Conservation (phyloP, 257 asterid species). For the Solanum pinnatisectum region DNA sequence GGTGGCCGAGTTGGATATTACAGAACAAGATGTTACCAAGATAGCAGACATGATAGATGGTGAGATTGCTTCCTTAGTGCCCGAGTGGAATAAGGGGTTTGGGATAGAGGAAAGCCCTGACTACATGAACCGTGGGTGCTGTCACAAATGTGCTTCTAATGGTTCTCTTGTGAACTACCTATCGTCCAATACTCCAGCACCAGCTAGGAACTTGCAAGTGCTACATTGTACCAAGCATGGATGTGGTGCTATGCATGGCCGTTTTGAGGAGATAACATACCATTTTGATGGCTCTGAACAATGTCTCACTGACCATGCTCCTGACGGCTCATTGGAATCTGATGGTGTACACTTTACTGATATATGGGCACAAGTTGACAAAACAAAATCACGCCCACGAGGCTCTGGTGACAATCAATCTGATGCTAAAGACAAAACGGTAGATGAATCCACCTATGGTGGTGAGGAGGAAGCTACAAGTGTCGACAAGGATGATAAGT, state of each 20-base stretch:
- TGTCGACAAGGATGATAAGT: background rate
- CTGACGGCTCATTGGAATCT: conserved; percentile 21
- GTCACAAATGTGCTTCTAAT: conserved; percentile 37
- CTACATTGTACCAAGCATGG: conserved; percentile 39
- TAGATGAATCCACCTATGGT: conserved; percentile 5
- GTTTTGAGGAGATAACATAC: conserved; percentile 81
- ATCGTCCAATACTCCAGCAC: conserved; percentile 17
- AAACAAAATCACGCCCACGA: conserved; percentile 11
- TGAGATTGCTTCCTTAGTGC: conserved; percentile 60
- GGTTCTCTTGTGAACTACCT: conserved; percentile 17
- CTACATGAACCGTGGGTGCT: conserved; percentile 9
- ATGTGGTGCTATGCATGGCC: conserved; percentile 58
- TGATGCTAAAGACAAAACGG: background rate
- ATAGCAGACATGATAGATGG: conserved; percentile 80
- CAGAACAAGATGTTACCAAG: conserved; percentile 66
- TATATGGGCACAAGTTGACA: conserved; percentile 30
- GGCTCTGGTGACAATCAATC: background rate
- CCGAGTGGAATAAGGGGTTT: conserved; percentile 60
- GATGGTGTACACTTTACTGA: conserved; percentile 22
- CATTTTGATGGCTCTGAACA: conserved; percentile 51
- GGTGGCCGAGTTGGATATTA: conserved; percentile 82
- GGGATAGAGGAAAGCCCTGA: conserved; percentile 25
- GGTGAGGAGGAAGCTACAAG: background rate
- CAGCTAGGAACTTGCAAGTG: conserved; percentile 28
- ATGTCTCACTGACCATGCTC: conserved; percentile 25